Conservation (phyloP, 1,284 basidiomycete species). For the Apiotrichum montevideense region DNA sequence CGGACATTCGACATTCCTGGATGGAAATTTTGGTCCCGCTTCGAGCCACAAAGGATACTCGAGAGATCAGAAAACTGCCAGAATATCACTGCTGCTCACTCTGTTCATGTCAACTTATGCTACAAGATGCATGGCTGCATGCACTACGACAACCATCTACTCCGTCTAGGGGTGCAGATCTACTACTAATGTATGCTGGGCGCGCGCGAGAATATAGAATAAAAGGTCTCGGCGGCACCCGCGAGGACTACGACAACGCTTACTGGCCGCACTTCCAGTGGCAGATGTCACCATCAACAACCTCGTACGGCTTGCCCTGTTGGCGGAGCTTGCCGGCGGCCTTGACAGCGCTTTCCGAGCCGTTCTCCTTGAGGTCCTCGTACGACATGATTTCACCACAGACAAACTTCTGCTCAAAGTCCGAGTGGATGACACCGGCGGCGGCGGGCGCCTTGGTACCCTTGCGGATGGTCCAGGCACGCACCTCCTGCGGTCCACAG, state of each 20-base stretch:
- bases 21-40: constrained; percentile 2
- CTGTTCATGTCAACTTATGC: not conserved
- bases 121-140: constrained; percentile 6
- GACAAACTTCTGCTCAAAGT: constrained; percentile 84
- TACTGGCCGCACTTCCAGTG: constrained; percentile 42
- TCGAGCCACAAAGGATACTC: too few species aligned
- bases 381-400: constrained; percentile 98
- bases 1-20: too few species aligned
- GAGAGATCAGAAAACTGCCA: too few species aligned
- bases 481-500: constrained; percentile 91
- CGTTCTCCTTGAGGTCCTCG: constrained; percentile 85
- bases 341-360: constrained; percentile 84
- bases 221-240: too few species aligned
- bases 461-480: constrained; percentile 94
- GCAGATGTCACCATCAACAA: constrained; percentile 49
- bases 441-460: constrained; percentile 95
- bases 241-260: not conserved
- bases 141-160: constrained; percentile 5
- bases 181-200: not conserved
- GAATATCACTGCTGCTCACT: not conserved
- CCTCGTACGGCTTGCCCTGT: constrained; percentile 80
- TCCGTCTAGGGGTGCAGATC: not conserved
- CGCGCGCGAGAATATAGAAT: too few species aligned
- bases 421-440: constrained; percentile 87
- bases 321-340: constrained; percentile 92